Evolutionary conservation across 139 green algal species (phyloP).

Genomic region (Tetraselmis chui): DNA sequence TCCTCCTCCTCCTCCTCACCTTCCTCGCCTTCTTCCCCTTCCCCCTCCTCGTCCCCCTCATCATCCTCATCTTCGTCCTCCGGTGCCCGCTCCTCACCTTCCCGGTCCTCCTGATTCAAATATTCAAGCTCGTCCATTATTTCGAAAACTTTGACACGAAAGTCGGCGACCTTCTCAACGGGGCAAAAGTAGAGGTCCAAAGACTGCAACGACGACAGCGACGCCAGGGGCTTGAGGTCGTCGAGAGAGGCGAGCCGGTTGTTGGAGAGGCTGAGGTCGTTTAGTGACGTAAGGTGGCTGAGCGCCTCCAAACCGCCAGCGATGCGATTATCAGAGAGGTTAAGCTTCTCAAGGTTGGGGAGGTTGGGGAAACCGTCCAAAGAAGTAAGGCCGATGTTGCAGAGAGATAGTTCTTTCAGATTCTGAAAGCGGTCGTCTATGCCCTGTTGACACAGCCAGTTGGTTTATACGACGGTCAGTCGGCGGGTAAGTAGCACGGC

Average conservation of each 20-base stretch:
- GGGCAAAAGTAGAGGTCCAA: slow-evolving; percentile 29
- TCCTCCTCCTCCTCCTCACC: not conserved
- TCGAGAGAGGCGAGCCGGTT: slow-evolving; percentile 22
- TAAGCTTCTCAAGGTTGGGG: slow-evolving; percentile 16
- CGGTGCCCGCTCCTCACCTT: not conserved
- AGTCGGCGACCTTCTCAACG: slow-evolving; percentile 2
- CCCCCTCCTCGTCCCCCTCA: not conserved
- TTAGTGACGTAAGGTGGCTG: not conserved
- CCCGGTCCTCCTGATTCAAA: not conserved
- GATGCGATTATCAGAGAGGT: slow-evolving; percentile 30
- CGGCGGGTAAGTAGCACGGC: not conserved
- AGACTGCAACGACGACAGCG: slow-evolving; percentile 12
- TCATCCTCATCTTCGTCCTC: slow-evolving; percentile 2
- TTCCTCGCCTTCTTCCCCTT: not conserved
- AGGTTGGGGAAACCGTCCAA: slow-evolving; percentile 24
- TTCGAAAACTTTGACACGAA: not conserved
- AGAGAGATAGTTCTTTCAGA: slow-evolving; percentile 4
- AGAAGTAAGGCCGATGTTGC: slow-evolving; percentile 15
- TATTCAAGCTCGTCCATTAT: not conserved
- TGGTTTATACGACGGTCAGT: too few relatives aligned
- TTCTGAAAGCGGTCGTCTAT: not conserved
- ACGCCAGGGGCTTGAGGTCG: slow-evolving; percentile 20
- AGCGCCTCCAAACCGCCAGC: slow-evolving; percentile 26
- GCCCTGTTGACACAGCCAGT: too few relatives aligned
- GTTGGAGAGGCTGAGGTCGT: slow-evolving; percentile 26